Evolutionary conservation across 192 early-diverging fungal genomes (phyloP), one percentile per base, ranked within the genome.

Genomic region (Coemansia sp.): DNA sequence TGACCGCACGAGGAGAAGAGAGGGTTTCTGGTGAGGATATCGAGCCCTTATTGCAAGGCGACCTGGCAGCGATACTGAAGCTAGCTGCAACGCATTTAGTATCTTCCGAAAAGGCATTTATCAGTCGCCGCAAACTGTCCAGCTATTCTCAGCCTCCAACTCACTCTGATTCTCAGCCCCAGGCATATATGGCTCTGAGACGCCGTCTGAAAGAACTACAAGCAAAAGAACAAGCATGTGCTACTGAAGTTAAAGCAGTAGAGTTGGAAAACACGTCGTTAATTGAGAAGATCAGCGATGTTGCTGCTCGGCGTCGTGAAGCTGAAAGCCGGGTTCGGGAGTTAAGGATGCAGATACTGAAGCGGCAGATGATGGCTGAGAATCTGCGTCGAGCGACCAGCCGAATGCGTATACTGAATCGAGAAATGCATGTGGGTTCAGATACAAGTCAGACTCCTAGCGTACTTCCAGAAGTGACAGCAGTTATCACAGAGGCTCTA

Each of bases 1-100:
- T 78, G 15, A 61, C 65, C 0, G 63, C 75, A 30, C 60, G 63
- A 23, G 75, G 75, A 50, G 70, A 78, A 37, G 75, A 78, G 47
- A 60, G 56, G 37, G 47, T 78, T 35, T 33, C 45, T 14, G 44
- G 53, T 11, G 44, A 53, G 0, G 70, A 78, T 20, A 31, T 78
- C 8, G 75, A 72, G 59, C 69, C 68, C 12, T 37, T 72, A 10
- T 65, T 72, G 7, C 75, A 72, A 38, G 75, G 75, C 13, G 61
- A 67, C n/a, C 61, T 78, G 4, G 68, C 65, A 0, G 39, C 3
- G 12, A 47, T 78, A 6, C 31, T 78, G 30, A 65, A 65, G 18
- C 61, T 61, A 9, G 55, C 58, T 8, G 36, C 69, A 16, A 60
- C 65, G 19, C 75, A 72, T 2, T 11, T 68, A 6, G 65, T 72